phyloP scores from a whole-genome alignment of 441 rosid species.

The Macaranga tanarius region DNA sequence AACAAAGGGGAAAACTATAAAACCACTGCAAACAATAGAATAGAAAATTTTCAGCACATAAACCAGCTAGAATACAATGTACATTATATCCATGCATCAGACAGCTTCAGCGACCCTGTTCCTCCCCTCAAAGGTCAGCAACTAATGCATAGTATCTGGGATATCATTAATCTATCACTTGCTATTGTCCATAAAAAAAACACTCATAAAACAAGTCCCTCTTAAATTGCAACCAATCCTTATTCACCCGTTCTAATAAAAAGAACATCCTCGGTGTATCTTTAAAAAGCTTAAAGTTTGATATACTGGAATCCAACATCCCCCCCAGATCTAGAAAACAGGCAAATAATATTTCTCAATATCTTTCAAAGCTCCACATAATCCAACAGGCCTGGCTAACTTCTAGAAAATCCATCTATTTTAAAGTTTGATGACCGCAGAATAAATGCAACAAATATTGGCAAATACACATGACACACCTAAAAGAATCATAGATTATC shows the following conservation, averaged over 20 bases:
- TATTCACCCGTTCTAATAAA: background rate
- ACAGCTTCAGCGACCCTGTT: background rate
- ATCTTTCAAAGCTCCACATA: background rate
- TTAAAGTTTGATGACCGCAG: background rate
- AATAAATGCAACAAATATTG: background rate
- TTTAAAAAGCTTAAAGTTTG: background rate
- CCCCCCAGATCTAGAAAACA: conserved; percentile 4
- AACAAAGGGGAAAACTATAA: background rate
- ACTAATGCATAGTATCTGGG: background rate
- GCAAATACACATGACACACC: background rate
- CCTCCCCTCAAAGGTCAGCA: background rate
- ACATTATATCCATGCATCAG: background rate
- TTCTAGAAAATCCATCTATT: background rate
- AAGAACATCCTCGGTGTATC: background rate
- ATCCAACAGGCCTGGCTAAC: background rate
- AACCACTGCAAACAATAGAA: background rate
- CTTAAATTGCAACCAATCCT: background rate
- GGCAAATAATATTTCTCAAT: background rate
- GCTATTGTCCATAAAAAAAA: background rate
- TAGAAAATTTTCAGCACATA: background rate
- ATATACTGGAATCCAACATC: background rate
- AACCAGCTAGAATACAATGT: background rate
- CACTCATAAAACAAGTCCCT: background rate
- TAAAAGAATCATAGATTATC: background rate
- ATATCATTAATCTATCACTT: background rate